A percentile compares a stretch with the other conserved stretches of the same genome.
These are phyloP conservation scores for Aspergillus egyptiacus DNA, from an alignment of 495 filamentous ascomycete genomes.

Conservation along the genomic window DNA sequence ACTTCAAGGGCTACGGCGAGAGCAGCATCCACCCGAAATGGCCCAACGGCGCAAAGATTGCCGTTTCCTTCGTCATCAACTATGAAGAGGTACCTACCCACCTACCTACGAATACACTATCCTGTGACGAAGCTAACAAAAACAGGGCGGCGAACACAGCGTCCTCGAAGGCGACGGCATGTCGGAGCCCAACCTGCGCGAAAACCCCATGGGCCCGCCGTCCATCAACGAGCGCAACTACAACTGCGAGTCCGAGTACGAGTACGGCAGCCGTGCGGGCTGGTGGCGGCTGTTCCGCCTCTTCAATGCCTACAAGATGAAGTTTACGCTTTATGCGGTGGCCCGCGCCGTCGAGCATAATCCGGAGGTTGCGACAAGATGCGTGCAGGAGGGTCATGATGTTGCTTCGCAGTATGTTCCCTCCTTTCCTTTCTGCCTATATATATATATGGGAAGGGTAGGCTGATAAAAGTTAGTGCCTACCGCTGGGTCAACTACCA, in stretches of 20 bases:
- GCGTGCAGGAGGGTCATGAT: constrained; percentile 3
- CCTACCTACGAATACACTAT: not conserved
- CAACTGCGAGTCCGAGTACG: constrained; percentile 4
- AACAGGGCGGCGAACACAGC: constrained; percentile 4
- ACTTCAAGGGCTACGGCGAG: constrained; percentile 8
- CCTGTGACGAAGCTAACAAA: not conserved
- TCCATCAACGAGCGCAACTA: constrained; percentile 7
- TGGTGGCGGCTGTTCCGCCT: constrained; percentile 6
- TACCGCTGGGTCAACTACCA: constrained; percentile 11
- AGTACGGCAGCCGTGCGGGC: constrained; percentile 6
- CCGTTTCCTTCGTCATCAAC: constrained; percentile 6
- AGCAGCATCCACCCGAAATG: not conserved
- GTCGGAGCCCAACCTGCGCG: constrained; percentile 3
- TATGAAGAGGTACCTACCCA: constrained; percentile 5
- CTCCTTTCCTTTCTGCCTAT: not conserved
- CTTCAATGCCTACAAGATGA: not conserved
- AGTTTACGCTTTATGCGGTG: constrained; percentile 5
- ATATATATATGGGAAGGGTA: not conserved
- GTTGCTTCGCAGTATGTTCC: not conserved
- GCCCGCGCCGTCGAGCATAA: constrained; percentile 2
- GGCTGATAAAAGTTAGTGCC: not conserved
- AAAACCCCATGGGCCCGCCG: not conserved
- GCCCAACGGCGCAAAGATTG: constrained; percentile 11
- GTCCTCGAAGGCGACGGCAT: constrained; percentile 8
- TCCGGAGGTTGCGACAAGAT: not conserved